Evolutionary conservation across 2,329 filamentous ascomycete genomes (phyloP), one percentile per base, ranked within the genome.

Genomic region (Venturiaceae sp.): DNA sequence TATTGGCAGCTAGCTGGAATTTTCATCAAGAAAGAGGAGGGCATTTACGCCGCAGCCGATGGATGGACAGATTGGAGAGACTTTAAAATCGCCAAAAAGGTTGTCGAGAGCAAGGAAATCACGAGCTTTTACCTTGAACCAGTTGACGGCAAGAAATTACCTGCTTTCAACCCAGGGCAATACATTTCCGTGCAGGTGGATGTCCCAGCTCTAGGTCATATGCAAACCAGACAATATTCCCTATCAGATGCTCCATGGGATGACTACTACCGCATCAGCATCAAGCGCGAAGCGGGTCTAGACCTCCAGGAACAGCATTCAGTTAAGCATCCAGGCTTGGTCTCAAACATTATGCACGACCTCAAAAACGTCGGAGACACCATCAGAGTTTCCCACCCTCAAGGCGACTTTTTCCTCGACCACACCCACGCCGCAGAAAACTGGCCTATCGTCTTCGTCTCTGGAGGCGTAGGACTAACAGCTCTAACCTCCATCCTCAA

Each of bases 1-100:
- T 91, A 90, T 72, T 84, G 81, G 80, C 78, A 89, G 64, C 80
- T 91, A 26, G 87, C 87, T 28, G 80, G 85, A 68, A 81, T 90
- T 74, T 81, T 90, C 74, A 89, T 88, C 63, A 78, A 75, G 21
- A 79, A 83, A 55, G 87, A 90, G 68, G 75, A 74, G 4, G 75
- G 82, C 60, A 72, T 90, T 52, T 89, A 88, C 71, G 74, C 80
- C 33, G 82, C 82, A 55, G 36, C 44, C 11, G 53, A 32, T 3
- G 72, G 74, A 32, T 90, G 87, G 87, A 77, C 75, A 16, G 77
- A 80, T 53, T 90, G 85, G 83, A 79, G 84, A 28, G 77, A 83
- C 26, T 89, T 91, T 72, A 80, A 75, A 55, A 82, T 91, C 60
- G 75, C 76, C 53, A 74, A 80, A 58, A 89, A 88, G 71, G 80